These are phyloP conservation scores for Orbilia oligospora DNA, from an alignment of 2,329 filamentous ascomycete species.

Conservation along the genomic window DNA sequence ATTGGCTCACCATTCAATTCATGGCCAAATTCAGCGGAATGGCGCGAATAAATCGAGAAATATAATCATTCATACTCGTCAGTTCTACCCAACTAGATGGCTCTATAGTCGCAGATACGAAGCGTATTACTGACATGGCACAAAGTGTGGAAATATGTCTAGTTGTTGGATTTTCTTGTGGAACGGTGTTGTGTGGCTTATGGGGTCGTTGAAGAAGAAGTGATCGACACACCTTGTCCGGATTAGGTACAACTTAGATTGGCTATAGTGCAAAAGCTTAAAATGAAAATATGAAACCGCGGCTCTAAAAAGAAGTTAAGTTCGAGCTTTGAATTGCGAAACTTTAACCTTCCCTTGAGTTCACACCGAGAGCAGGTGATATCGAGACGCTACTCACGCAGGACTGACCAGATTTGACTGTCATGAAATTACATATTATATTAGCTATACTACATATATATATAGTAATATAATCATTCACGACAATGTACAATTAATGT, in stretches of 20 bases:
- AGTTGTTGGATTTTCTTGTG: constrained; percentile 16
- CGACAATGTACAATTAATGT: too few relatives aligned
- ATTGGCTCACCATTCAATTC: too few relatives aligned
- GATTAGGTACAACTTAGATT: not conserved
- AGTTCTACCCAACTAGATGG: too few relatives aligned
- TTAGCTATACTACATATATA: too few relatives aligned
- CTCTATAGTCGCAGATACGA: too few relatives aligned
- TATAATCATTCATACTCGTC: too few relatives aligned
- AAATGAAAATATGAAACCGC: constrained; percentile 18
- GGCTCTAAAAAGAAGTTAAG: not conserved
- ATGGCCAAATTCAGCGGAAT: too few relatives aligned
- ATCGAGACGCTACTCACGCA: not conserved
- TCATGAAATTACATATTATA: not conserved
- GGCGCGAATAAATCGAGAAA: too few relatives aligned
- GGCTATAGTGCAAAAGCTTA: not conserved
- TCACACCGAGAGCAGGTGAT: not conserved
- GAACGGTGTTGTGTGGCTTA: constrained; percentile 4
- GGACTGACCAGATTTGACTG: not conserved
- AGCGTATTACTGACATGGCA: too few relatives aligned
- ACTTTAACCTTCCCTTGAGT: not conserved
- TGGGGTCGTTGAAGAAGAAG: not conserved
- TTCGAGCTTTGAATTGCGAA: not conserved
- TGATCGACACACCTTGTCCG: not conserved
- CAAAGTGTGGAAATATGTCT: too few relatives aligned
- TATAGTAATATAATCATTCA: not conserved